Conservation (phyloP, 139 green algal genomes). For the Chlorella sp. region DNA sequence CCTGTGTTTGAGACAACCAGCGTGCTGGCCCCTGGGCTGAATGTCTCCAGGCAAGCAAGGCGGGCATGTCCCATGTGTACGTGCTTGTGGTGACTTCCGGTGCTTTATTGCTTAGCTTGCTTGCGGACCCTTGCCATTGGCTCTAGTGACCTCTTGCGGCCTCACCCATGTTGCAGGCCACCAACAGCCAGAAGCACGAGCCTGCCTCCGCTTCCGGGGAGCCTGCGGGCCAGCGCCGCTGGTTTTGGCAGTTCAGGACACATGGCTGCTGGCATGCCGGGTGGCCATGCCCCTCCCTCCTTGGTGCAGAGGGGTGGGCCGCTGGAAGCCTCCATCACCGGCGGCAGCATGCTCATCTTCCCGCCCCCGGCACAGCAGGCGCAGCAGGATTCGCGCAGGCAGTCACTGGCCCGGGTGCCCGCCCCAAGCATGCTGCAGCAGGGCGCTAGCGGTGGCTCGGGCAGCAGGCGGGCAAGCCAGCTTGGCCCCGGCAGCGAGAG, state of each 20-base stretch:
- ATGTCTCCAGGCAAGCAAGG: no score
- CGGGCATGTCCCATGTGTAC: no score
- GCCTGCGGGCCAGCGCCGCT: background rate
- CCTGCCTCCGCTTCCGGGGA: background rate
- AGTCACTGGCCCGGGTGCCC: no score
- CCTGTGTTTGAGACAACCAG: constrained; percentile 1
- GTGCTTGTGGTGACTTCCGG: no score
- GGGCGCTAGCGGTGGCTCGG: no score
- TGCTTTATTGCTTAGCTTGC: no score
- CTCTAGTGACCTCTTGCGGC: no score
- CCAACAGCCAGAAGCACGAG: no score
- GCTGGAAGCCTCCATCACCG: background rate
- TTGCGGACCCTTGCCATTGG: no score
- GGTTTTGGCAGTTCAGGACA: background rate
- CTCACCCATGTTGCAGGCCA: no score
- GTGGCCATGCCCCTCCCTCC: no score
- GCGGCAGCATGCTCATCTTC: background rate
- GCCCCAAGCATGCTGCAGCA: background rate
- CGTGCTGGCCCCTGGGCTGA: background rate
- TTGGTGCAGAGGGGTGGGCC: background rate
- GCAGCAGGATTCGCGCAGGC: background rate
- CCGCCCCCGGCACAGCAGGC: background rate
- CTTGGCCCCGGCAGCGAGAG: no score
- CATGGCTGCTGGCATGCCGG: background rate
- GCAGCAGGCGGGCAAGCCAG: background rate